Base-by-base conservation (phyloP, 805 yeast genomes). In the Nakazawaea ernobii region DNA sequence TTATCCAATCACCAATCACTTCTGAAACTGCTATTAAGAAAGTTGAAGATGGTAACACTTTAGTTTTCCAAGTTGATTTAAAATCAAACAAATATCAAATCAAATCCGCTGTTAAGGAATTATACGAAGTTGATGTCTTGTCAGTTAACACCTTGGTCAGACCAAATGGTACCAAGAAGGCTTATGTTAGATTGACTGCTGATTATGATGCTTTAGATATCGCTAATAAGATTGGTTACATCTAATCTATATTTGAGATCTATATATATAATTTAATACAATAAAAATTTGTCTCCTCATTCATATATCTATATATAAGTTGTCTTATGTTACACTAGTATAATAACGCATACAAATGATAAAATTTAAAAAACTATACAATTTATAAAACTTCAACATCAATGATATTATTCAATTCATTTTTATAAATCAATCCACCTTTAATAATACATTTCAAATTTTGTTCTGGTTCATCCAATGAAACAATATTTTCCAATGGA, bases 101-200 rank as follows among this genome's bases (percentile, higher is more conserved):
- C 82, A 92, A 91, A 84, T 79, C 83, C 67, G 99, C 99, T 61
- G 95, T 94, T 68, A 92, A 94, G 84, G 95, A 90, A 78, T 83
- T 94, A 70, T 94, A 92, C 84, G 91, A 87, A 70, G 98, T 92
- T 68, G 98, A 94, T 61, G 94, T 86, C 63, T 78, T 75, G 67
- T 80, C 87, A 76, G 90, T 94, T 70, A 91, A 94, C 92, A 94
- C 99, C 64, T 82, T 94, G 74, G 78, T 94, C 69, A 89, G 96
- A 80, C 97, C 99, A 73, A 91, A 94, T 77, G 99, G 99, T 76
- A 86, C 97, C 80, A 94, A 94, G 89, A 94, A 94, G 85, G 99
- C 99, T 71, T 94, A 86, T 84, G 92, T 94, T 72, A 89, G 95
- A 82, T 86, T 94, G 74, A 89, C 98, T 70, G 92, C 96, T 73